Conservation (phyloP, 768 basidiomycete species). For the Lactarius indigo region DNA sequence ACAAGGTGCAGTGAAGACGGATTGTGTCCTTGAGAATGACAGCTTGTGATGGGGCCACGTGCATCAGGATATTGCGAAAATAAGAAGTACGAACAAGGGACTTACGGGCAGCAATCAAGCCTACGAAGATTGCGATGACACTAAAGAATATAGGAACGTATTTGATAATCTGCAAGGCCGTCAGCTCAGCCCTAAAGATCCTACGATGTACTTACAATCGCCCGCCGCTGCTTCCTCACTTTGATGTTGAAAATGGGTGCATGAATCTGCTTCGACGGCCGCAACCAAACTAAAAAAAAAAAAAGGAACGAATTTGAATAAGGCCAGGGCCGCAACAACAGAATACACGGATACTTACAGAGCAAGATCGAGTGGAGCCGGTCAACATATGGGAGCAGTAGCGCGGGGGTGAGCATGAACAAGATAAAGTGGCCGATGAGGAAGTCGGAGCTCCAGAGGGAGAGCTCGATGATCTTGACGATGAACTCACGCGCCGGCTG, state of each 20-base stretch:
- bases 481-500: slow-evolving; percentile 97
- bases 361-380: slow-evolving; percentile 90
- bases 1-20: slow-evolving; percentile 61
- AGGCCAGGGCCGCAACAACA: not conserved
- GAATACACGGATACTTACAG: slow-evolving; percentile 52
- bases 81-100: slow-evolving; percentile 20
- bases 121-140: slow-evolving; percentile 66
- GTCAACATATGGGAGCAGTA: slow-evolving; percentile 85
- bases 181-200: not conserved
- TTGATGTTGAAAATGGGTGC: slow-evolving; percentile 88
- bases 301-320: slow-evolving; percentile 28
- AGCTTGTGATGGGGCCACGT: slow-evolving; percentile 38
- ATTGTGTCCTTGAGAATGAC: slow-evolving; percentile 57
- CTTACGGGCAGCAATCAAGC: slow-evolving; percentile 77
- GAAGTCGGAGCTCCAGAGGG: slow-evolving; percentile 95
- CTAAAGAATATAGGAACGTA: slow-evolving; percentile 76
- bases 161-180: slow-evolving; percentile 59
- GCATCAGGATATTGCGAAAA: not conserved
- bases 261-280: slow-evolving; percentile 91
- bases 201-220: slow-evolving; percentile 60
- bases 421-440: slow-evolving; percentile 79
- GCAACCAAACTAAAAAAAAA: slow-evolving; percentile 74
- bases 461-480: slow-evolving; percentile 98
- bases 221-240: slow-evolving; percentile 83
- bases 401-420: slow-evolving; percentile 80